These are phyloP conservation scores for Apiospora malaysiana DNA, from an alignment of 2,329 filamentous ascomycete species.

Conservation along the genomic window DNA sequence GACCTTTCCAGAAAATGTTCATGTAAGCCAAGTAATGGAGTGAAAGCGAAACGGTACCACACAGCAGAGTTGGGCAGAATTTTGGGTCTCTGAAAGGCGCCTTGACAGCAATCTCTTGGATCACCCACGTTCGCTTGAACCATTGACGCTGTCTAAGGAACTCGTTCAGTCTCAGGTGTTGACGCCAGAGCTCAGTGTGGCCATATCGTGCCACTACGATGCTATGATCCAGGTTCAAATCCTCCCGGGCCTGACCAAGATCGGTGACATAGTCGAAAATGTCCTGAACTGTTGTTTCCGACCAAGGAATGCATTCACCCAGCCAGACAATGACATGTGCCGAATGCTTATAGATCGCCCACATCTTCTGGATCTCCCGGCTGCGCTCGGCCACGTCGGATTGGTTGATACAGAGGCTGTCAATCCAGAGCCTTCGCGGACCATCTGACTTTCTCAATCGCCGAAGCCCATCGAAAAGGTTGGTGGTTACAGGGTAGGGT, in stretches of 20 bases:
- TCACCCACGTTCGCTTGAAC: background rate
- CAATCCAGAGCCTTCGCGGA: slow-evolving; percentile 29
- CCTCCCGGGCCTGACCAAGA: background rate
- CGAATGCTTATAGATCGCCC: background rate
- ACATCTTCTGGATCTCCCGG: slow-evolving; percentile 27
- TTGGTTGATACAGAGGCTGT: slow-evolving; percentile 32
- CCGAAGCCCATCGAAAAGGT: slow-evolving; percentile 24
- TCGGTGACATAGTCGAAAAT: background rate
- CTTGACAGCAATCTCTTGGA: background rate
- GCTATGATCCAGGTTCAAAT: background rate
- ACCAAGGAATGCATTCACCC: background rate
- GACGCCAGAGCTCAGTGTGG: background rate
- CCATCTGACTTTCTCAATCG: slow-evolving; percentile 26
- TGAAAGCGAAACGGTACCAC: background rate
- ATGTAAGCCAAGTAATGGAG: background rate
- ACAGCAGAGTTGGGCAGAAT: background rate
- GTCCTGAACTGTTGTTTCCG: background rate
- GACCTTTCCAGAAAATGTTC: background rate
- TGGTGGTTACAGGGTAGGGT: slow-evolving; percentile 28
- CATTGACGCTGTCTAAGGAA: background rate
- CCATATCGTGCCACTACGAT: background rate
- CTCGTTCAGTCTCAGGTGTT: background rate
- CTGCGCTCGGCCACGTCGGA: slow-evolving; percentile 25
- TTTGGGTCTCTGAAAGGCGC: background rate
- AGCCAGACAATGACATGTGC: background rate